Evolutionary conservation across 108 stramenopile species (phyloP).

Genomic region (Mayamaea pseudoterrestris): DNA sequence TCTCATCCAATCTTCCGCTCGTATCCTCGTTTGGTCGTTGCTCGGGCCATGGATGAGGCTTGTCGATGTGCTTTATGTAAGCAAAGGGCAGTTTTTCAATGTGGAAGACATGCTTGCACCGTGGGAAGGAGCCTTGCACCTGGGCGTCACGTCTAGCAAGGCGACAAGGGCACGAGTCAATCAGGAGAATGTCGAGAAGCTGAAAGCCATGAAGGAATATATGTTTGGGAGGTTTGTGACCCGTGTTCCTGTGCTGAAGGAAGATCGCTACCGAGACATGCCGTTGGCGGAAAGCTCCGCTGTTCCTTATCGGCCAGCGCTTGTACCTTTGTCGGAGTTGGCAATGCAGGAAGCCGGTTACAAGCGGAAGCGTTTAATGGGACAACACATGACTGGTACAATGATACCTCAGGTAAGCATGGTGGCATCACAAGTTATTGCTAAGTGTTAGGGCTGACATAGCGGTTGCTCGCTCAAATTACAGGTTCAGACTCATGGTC

Average conservation of each 20-base stretch:
- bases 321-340: conserved; percentile 30
- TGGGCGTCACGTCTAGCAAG: conserved; percentile 1
- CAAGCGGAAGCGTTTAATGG: conserved; percentile 8
- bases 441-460: not conserved
- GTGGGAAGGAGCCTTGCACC: too few relatives aligned
- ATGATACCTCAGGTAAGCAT: conserved; percentile 15
- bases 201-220: conserved; percentile 57
- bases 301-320: conserved; percentile 20
- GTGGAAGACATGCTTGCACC: not conserved
- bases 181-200: conserved; percentile 25
- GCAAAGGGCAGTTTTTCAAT: conserved; percentile 1
- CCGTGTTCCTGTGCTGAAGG: conserved; percentile 51
- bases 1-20: conserved; percentile 35
- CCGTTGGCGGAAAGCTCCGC: conserved; percentile 57
- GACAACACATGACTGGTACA: conserved; percentile 13
- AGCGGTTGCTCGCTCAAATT: conserved; percentile 3
- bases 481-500: conserved; percentile 1
- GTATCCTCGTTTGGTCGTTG: conserved; percentile 45
- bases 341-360: conserved; percentile 74
- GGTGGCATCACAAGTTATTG: not conserved
- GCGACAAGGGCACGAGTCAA: conserved; percentile 7
- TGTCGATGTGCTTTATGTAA: conserved; percentile 42
- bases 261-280: conserved; percentile 51
- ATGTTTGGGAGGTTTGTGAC: conserved; percentile 58
- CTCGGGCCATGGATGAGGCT: conserved; percentile 75